These are phyloP conservation scores for Theileria annulata DNA, from an alignment of 169 alveolate species.

Conservation along the genomic window DNA sequence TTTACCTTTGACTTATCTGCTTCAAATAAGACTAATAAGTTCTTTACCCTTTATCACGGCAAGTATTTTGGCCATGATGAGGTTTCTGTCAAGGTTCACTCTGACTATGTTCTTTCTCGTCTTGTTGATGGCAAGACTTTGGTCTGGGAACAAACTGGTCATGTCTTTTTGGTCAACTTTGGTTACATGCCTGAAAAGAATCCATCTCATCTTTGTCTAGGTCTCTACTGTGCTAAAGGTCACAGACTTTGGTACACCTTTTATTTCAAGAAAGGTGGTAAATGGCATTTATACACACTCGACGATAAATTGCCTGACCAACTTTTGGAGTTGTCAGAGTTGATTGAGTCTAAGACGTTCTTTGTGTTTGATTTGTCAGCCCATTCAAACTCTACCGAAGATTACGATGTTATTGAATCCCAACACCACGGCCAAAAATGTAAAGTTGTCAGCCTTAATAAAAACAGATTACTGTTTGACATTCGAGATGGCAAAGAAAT, in stretches of 20 bases:
- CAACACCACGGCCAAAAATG: background rate
- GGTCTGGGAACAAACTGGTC: background rate
- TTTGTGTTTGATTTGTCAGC: background rate
- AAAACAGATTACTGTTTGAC: background rate
- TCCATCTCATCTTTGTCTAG: slow-evolving; percentile 8
- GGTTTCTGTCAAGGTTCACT: background rate
- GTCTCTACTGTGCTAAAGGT: background rate
- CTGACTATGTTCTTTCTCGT: background rate
- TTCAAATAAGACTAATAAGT: background rate
- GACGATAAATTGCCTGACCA: background rate
- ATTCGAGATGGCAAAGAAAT: background rate
- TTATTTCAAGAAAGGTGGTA: background rate
- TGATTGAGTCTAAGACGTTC: background rate
- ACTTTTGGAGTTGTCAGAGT: background rate
- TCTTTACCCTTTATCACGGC: background rate
- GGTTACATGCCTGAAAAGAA: slow-evolving; percentile 2
- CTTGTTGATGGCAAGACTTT: background rate
- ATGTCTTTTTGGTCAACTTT: background rate
- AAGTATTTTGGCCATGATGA: background rate
- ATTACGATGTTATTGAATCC: background rate
- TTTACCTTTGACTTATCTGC: background rate
- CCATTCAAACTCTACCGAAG: background rate
- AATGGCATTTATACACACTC: background rate
- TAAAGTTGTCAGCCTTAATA: background rate
- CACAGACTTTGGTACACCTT: slow-evolving; percentile 11